These are phyloP conservation scores for Lactarius sanguifluus DNA, from an alignment of 768 basidiomycete genomes.

Conservation along the genomic window DNA sequence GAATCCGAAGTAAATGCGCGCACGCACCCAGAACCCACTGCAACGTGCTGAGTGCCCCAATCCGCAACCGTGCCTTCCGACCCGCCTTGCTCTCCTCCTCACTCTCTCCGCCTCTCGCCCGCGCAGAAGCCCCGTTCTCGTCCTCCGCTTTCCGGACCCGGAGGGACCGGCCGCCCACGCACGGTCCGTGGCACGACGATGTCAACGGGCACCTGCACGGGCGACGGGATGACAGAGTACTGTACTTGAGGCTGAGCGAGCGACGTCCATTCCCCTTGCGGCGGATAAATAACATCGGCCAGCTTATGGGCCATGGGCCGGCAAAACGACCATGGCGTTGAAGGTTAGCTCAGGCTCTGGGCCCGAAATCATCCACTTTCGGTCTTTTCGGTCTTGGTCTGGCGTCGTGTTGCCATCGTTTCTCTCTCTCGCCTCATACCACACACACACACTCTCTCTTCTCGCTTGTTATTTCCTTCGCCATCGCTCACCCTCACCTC, in stretches of 20 bases:
- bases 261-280: background rate
- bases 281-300: background rate
- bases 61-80: constrained; percentile 63
- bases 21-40: constrained; percentile 62
- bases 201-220: constrained; percentile 47
- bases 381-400: too few relatives aligned
- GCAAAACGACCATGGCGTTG: too few relatives aligned
- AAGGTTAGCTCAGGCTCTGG: too few relatives aligned
- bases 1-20: constrained; percentile 6
- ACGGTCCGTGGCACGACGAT: constrained; percentile 37
- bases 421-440: too few relatives aligned
- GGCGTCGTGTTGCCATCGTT: too few relatives aligned
- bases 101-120: constrained; percentile 51
- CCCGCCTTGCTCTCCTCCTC: constrained; percentile 71
- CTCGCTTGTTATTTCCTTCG: too few relatives aligned
- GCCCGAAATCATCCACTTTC: too few relatives aligned
- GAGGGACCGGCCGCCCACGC: constrained; percentile 36
- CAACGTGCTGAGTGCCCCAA: constrained; percentile 64
- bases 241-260: background rate
- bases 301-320: too few relatives aligned
- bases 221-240: constrained; percentile 31
- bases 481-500: too few relatives aligned
- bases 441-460: too few relatives aligned
- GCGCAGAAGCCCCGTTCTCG: constrained; percentile 34
- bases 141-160: constrained; percentile 37